Conservation (phyloP, 1,284 basidiomycete genomes). For the Anthracocystis walkeri region DNA sequence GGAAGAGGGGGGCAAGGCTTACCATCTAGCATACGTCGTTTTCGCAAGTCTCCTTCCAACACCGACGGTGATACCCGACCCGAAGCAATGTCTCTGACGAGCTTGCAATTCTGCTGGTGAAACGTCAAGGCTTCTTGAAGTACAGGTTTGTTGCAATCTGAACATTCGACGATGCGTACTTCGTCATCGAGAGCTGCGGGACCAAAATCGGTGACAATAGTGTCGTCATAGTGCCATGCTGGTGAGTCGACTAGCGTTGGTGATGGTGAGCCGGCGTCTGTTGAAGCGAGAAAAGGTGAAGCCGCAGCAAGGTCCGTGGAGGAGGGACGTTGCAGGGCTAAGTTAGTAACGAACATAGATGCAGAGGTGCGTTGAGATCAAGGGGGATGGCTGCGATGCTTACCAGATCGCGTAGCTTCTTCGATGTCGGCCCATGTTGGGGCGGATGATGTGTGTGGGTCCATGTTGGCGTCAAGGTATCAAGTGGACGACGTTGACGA, state of each 20-base stretch:
- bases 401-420: conserved; percentile 48
- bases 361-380: not conserved
- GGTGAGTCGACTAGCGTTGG: conserved; percentile 31
- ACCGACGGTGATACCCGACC: conserved; percentile 57
- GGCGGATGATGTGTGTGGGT: conserved; percentile 3
- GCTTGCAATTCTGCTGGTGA: conserved; percentile 61
- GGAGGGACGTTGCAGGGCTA: not conserved
- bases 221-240: conserved; percentile 62
- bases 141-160: conserved; percentile 57
- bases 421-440: conserved; percentile 53
- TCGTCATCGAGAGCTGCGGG: conserved; percentile 61
- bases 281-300: not conserved
- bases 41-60: conserved; percentile 50
- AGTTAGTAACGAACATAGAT: conserved; percentile 5
- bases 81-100: conserved; percentile 54
- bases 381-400: conserved; percentile 10
- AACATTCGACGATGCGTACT: conserved; percentile 59
- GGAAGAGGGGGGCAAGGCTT: conserved; percentile 3
- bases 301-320: not conserved
- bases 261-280: conserved; percentile 38
- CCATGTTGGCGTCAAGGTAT: conserved; percentile 8
- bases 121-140: conserved; percentile 54
- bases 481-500: no score
- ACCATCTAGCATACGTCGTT: conserved; percentile 52
- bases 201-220: conserved; percentile 66